Evolutionary conservation across 805 yeast species (phyloP).

Genomic region (Allodekkera sacchari): DNA sequence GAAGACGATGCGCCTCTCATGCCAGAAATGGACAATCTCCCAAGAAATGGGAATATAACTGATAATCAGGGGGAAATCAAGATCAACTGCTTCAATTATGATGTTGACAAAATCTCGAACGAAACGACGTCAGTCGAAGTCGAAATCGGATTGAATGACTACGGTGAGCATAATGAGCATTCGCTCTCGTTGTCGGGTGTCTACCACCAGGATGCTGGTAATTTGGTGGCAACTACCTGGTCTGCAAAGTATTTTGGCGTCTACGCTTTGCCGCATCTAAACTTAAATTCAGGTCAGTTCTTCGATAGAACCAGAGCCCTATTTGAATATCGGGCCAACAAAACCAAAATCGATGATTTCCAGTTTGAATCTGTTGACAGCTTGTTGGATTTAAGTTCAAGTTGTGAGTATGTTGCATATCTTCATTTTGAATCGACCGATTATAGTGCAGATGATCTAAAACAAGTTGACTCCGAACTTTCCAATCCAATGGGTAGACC

Average conservation of each 20-base stretch:
- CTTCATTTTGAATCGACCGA: conserved; percentile 62
- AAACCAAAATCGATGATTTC: conserved; percentile 31
- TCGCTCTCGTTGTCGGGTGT: conserved; percentile 47
- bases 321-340: conserved; percentile 34
- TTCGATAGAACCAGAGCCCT: conserved; percentile 39
- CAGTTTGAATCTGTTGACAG: conserved; percentile 28
- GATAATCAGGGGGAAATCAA: conserved; percentile 16
- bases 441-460: conserved; percentile 42
- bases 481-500: conserved; percentile 75
- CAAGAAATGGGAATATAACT: conserved; percentile 20
- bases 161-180: conserved; percentile 41
- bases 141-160: conserved; percentile 29
- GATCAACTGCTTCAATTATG: conserved; percentile 12
- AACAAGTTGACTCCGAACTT: conserved; percentile 65
- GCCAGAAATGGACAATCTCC: conserved; percentile 4
- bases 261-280: conserved; percentile 54
- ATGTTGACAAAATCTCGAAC: not conserved
- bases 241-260: conserved; percentile 59
- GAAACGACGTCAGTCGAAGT: conserved; percentile 28
- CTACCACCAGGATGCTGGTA: conserved; percentile 60
- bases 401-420: conserved; percentile 67
- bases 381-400: conserved; percentile 24
- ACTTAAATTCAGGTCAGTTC: conserved; percentile 28
- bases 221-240: conserved; percentile 47
- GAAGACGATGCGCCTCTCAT: conserved; percentile 3